A percentile compares a stretch with the other conserved stretches of the same genome.
Evolutionary conservation across 805 yeast genomes (phyloP).

Genomic region (Candida piceae): DNA sequence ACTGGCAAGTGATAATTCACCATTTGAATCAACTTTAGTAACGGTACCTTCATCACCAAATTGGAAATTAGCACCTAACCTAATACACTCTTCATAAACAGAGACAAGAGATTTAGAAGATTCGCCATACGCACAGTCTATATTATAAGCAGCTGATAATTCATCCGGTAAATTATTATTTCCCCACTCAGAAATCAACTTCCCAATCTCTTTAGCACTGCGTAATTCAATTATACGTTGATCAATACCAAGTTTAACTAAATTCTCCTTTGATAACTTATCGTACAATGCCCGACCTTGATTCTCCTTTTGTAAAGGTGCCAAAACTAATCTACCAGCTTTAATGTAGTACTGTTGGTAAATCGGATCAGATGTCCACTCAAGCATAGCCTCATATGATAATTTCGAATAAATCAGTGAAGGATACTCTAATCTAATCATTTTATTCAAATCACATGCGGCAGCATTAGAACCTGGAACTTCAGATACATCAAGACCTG

Average conservation of each 20-base stretch:
- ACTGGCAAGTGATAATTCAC: conserved; percentile 12
- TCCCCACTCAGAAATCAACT: conserved; percentile 17
- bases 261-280: conserved; percentile 18
- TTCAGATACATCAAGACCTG: conserved; percentile 23
- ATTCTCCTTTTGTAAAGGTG: conserved; percentile 21
- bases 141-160: conserved; percentile 16
- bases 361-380: conserved; percentile 26
- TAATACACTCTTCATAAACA: conserved; percentile 13
- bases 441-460: conserved; percentile 30
- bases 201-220: conserved; percentile 13
- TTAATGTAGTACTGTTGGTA: conserved; percentile 18
- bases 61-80: conserved; percentile 17
- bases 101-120: conserved; percentile 23
- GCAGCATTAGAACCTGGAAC: conserved; percentile 32
- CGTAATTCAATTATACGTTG: conserved; percentile 19
- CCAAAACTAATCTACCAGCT: conserved; percentile 27
- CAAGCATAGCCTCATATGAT: conserved; percentile 26
- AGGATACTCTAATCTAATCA: conserved; percentile 30
- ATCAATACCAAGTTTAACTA: conserved; percentile 20
- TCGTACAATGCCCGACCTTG: conserved; percentile 24
- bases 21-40: conserved; percentile 3
- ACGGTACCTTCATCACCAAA: conserved; percentile 16
- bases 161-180: conserved; percentile 13
- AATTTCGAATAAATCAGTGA: conserved; percentile 24
- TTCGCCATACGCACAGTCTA: conserved; percentile 28